Base-by-base conservation (phyloP, 139 green algal species). In the Picochlorum sp. region DNA sequence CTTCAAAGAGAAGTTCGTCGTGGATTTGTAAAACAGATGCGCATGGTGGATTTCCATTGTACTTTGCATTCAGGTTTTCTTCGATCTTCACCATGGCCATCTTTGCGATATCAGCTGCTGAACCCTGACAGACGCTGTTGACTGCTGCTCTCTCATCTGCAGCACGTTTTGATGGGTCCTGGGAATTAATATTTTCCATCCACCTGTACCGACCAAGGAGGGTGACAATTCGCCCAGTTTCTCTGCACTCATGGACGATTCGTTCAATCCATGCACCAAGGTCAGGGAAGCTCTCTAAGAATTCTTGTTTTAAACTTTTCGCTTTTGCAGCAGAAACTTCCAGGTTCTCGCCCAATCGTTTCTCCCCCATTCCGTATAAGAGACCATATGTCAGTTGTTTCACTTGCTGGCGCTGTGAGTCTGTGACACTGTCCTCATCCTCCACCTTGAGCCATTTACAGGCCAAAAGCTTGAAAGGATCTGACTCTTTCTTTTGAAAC, bases 1-100 rank as follows among this genome's bases (percentile, higher is more conserved):
- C 81, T 71, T 95, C 86, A 52, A 93, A 82, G 61, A 96, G 45
- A 49, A 96, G 75, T 76, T 96, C 89, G 57, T 96, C 89, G 55
- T 96, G 89, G 23, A 96, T 79, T 77, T 95, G 80, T 26, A 74
- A 37, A 9, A 66, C 14, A 28, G 62, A 21, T n/a, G 13, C 41
- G 5, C 11, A 32, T 18, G 21, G 47, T 9, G 2, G 16, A 32
- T 54, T 62, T 45, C 45, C 47, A n/a, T n/a, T 30, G 23, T 23
- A 59, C 20, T 30, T 26, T 51, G 10, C 11, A 6, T 23, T 37
- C 47, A 75, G 18, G 28, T 32, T n/a, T 15, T n/a, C 21, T 16
- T 77, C 60, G 38, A 85, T 20, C 2, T 45, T 30, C 10, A 83
- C 26, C 81, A 88, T 86, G 8, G 73, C 79, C 5, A 28, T 13